These are phyloP conservation scores for Aegilops bicornis DNA, from an alignment of 176 grass and related monocot species.

Conservation along the genomic window DNA sequence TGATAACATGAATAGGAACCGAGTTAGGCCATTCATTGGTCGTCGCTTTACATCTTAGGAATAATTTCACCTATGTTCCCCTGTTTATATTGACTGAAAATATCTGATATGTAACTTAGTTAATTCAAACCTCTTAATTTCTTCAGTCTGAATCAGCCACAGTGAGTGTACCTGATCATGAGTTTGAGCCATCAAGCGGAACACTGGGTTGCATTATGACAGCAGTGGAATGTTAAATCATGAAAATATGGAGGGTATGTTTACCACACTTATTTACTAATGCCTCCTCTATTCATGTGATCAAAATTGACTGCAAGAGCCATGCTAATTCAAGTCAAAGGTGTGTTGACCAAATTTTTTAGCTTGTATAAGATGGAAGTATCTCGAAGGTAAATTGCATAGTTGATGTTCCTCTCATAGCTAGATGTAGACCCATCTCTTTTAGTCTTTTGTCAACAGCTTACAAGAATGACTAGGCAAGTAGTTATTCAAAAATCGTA, in stretches of 20 bases:
- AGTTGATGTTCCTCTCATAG: too few relatives aligned
- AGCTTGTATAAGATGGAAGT: too few relatives aligned
- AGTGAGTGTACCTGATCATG: constrained; percentile 77
- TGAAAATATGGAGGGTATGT: constrained; percentile 61
- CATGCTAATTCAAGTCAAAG: too few relatives aligned
- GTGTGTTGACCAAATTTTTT: too few relatives aligned
- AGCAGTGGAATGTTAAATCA: constrained; percentile 83
- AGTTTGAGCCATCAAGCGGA: constrained; percentile 69
- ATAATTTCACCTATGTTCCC: too few relatives aligned
- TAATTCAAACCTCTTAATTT: constrained; percentile 9
- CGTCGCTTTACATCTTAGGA: not conserved
- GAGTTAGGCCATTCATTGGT: not conserved
- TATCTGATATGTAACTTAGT: not conserved
- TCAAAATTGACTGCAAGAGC: too few relatives aligned
- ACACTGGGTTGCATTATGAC: constrained; percentile 84
- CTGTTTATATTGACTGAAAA: not conserved
- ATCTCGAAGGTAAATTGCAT: too few relatives aligned
- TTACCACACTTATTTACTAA: too few relatives aligned
- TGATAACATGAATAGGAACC: not conserved
- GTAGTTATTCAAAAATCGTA: not conserved
- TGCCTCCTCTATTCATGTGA: too few relatives aligned
- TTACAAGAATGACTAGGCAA: not conserved
- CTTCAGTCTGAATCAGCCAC: constrained; percentile 68
- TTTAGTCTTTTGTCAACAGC: not conserved
- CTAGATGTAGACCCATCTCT: not conserved